Base-by-base conservation (phyloP, 805 yeast species). In the Saccharomyces paradoxus region DNA sequence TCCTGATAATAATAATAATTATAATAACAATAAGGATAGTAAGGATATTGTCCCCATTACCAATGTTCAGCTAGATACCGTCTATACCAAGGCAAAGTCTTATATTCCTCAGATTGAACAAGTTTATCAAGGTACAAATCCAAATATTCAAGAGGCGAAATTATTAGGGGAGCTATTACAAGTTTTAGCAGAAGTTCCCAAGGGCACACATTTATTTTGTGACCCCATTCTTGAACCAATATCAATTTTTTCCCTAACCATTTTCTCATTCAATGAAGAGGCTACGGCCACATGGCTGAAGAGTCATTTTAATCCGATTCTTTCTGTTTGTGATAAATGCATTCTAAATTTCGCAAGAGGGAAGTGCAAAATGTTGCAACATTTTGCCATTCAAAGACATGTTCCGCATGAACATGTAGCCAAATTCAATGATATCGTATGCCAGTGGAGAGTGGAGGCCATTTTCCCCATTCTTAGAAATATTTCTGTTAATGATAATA, bases 251-350 rank as follows among this genome's bases (percentile, higher is more conserved):
- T 71, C 78, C 9, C 66, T 85, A 53, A 79, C 86, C 14, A 70
- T 83, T 55, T 83, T 84, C 63, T 83, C 90, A 2, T 83, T 84
- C 60, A 66, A 62, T 56, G 79, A 74, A 27, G 72, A 72, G 41
- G 76, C 72, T n/a, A 76, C 78, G 1, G 71, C 78, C 17, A 62
- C 61, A 4, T 76, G 81, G 75, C 67, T 77, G 53, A 74, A 75
- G 50, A 71, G 72, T 9, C 59, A 61, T 13, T 71, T 80, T 50
- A 65, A 68, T 3, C 64, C 68, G 0, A 70, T 77, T 26, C 67
- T 86, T 13, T 67, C 71, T 41, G 55, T 64, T 3, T 87, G 94
- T 67, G 70, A 74, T 2, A 69, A 74, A 4, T 87, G 94, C 68
- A 70, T 82, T 5, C 56, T 71, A 24, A 67, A 74, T 30, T 86